Base-by-base conservation (phyloP, 2,329 filamentous ascomycete genomes). In the Pestalotiopsis sp. region DNA sequence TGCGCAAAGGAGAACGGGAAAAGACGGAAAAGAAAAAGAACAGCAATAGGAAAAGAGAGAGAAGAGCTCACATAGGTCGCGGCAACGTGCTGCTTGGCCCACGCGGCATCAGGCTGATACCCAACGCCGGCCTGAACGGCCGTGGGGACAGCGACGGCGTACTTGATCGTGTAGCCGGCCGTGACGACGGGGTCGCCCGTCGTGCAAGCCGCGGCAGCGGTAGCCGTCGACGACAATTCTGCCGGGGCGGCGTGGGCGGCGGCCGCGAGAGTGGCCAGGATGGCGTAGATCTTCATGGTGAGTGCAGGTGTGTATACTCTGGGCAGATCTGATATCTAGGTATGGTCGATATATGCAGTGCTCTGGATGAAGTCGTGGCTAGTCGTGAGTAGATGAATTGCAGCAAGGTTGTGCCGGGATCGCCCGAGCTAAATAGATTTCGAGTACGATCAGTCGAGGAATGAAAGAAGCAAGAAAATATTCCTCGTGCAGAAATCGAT, bases 91-190 rank as follows among this genome's bases (percentile, higher is more conserved):
- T 68, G 65, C 23, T 68, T 57, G 3, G 74, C 71, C 76, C 76
- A 78, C n/a, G 39, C 70, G 9, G 71, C 63, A 49, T 74, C 73
- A 9, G 76, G 76, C 70, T 74, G 66, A 60, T 76, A 78, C 2
- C 74, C 76, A 3, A 64, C 13, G 23, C 62, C 17, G 20, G 36
- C 36, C 61, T 72, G 71, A 7, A 49, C 41, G 4, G 45, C 23
- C 3, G 72, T 73, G 11, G 76, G 76, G 23, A 69, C 69, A 23
- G 72, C 76, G 20, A 63, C 68, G 6, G 70, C 69, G 69, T 77
- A 78, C 71, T 71, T 73, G 63, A 78, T 78, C 23, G 75, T 73
- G 67, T 77, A 78, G 36, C 76, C 76, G 11, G 74, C 73, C 11
- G 76, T 77, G 4, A 73, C 73, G 31, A 73, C 69, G 31, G 75